Percentiles rank a stretch among this genome's conserved stretches.
phyloP scores from a whole-genome alignment of 2,329 filamentous ascomycete species.

The Mycogone perniciosa region DNA sequence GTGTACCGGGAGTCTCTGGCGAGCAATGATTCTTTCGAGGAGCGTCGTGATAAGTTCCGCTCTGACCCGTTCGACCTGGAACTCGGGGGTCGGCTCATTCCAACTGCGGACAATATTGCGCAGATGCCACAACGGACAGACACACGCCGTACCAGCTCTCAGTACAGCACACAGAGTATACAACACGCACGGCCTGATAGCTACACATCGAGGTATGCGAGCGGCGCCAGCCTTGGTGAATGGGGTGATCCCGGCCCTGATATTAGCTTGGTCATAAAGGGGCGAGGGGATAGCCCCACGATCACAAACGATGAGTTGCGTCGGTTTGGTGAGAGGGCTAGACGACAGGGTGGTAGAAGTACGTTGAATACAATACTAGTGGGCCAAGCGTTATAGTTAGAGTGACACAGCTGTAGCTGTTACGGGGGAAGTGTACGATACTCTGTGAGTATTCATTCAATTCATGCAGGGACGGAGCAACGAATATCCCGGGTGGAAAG shows the following conservation, averaged over 20 bases:
- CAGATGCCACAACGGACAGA: slow-evolving; percentile 17
- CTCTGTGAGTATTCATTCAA: too few relatives aligned
- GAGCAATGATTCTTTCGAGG: slow-evolving; percentile 39
- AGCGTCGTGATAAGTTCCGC: slow-evolving; percentile 49
- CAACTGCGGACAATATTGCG: slow-evolving; percentile 16
- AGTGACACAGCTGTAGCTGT: not conserved
- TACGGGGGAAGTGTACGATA: too few relatives aligned
- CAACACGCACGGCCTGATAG: slow-evolving; percentile 16
- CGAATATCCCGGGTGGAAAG: too few relatives aligned
- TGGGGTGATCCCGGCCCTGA: slow-evolving; percentile 49
- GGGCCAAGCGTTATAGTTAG: not conserved
- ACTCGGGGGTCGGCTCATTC: slow-evolving; percentile 20
- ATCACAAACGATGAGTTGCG: slow-evolving; percentile 1
- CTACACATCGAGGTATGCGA: slow-evolving; percentile 42
- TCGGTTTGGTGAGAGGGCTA: not conserved
- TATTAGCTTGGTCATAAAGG: slow-evolving; percentile 35
- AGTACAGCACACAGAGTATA: slow-evolving; percentile 37
- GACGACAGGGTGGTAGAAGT: too few relatives aligned
- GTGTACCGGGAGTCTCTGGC: slow-evolving; percentile 34
- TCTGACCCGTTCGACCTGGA: slow-evolving; percentile 63
- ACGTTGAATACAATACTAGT: not conserved
- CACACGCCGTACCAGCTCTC: slow-evolving; percentile 26
- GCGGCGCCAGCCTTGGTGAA: slow-evolving; percentile 41
- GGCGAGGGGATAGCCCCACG: slow-evolving; percentile 25
- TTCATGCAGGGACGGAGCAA: too few relatives aligned